Conservation (phyloP, 305 asterid species). For the Fraxinus xanthoxyloides region DNA sequence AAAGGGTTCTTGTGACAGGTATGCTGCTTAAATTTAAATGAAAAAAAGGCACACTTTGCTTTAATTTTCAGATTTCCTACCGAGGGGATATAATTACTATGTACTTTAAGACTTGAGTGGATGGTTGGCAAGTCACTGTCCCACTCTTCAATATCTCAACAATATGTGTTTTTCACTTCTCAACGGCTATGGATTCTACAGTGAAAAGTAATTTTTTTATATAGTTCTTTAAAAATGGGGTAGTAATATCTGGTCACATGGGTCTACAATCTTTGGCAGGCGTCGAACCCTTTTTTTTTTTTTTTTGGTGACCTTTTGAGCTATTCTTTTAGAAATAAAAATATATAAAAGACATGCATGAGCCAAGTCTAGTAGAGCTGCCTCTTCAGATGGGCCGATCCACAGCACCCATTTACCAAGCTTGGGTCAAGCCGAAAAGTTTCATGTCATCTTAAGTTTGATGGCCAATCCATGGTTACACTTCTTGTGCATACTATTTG, state of each 20-base stretch:
- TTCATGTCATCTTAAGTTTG: background rate
- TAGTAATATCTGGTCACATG: background rate
- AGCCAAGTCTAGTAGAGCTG: background rate
- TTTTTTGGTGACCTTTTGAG: background rate
- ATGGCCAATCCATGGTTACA: background rate
- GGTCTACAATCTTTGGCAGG: background rate
- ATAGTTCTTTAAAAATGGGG: background rate
- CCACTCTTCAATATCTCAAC: background rate
- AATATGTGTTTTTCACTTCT: background rate
- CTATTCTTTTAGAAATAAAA: background rate
- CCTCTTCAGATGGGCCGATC: background rate
- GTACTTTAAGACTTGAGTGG: slow-evolving; percentile 12
- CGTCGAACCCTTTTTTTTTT: background rate
- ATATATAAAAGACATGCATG: background rate
- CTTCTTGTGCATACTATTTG: background rate
- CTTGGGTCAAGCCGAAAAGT: background rate
- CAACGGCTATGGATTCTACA: background rate
- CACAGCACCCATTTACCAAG: background rate
- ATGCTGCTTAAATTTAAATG: slow-evolving; percentile 19
- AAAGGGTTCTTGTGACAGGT: slow-evolving; percentile 27
- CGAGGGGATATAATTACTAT: slow-evolving; percentile 23
- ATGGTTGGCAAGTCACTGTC: slow-evolving; percentile 47
- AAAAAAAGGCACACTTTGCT: slow-evolving; percentile 43
- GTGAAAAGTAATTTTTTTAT: background rate
- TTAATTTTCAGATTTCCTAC: slow-evolving; percentile 34